Percentiles rank a stretch among this genome's conserved stretches.
phyloP scores from a whole-genome alignment of 129 eudicot species.

The Flaveria brownii region DNA sequence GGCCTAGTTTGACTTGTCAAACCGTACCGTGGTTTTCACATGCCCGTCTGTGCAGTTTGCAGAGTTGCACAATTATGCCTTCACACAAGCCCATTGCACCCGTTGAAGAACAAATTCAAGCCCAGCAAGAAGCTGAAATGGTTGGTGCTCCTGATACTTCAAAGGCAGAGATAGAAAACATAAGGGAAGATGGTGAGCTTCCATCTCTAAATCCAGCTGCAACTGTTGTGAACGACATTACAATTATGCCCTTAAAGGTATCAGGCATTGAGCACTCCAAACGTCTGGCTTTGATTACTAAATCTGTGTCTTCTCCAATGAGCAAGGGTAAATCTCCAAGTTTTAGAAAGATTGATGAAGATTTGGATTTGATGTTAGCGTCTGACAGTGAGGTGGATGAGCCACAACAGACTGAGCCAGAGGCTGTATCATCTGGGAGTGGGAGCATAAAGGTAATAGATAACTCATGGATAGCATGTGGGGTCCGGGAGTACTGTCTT shows the following conservation, averaged over 20 bases:
- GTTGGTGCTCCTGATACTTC: slow-evolving; percentile 46
- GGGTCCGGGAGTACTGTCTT: slow-evolving; percentile 62
- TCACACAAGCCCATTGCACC: slow-evolving; percentile 34
- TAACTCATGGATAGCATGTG: slow-evolving; percentile 62
- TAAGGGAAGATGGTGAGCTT: slow-evolving; percentile 94
- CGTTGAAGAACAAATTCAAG: slow-evolving; percentile 50
- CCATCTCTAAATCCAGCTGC: slow-evolving; percentile 57
- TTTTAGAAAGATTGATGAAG: slow-evolving; percentile 67
- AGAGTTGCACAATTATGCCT: slow-evolving; percentile 55
- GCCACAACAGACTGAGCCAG: slow-evolving; percentile 47
- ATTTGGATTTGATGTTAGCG: slow-evolving; percentile 62
- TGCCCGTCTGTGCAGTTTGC: slow-evolving; percentile 60
- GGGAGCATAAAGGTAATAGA: slow-evolving; percentile 34
- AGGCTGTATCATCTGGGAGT: slow-evolving; percentile 15
- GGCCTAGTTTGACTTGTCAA: slow-evolving; percentile 74
- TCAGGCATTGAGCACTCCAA: slow-evolving; percentile 58
- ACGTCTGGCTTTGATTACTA: slow-evolving; percentile 60
- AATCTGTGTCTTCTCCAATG: slow-evolving; percentile 59
- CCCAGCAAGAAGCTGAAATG: slow-evolving; percentile 34
- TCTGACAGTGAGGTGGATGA: slow-evolving; percentile 84
- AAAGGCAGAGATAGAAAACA: slow-evolving; percentile 53
- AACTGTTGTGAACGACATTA: slow-evolving; percentile 33
- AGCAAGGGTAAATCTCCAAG: slow-evolving; percentile 69
- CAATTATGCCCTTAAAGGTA: slow-evolving; percentile 49
- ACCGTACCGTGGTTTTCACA: slow-evolving; percentile 90